Evolutionary conservation across 495 filamentous ascomycete species (phyloP).

Genomic region (Xylaria palmicola): DNA sequence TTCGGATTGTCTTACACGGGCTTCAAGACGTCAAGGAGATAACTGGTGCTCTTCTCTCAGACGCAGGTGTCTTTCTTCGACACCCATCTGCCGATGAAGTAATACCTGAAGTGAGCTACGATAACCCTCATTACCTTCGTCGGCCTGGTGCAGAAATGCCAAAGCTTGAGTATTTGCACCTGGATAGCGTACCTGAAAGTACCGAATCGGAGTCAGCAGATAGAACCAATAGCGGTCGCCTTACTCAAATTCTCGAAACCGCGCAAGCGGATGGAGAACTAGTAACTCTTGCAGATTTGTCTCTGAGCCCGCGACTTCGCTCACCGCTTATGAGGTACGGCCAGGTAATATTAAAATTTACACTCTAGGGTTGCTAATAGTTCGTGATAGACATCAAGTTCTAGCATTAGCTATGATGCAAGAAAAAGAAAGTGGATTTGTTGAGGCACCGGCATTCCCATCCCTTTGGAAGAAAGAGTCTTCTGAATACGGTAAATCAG

Average conservation of each 20-base stretch:
- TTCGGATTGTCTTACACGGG: not conserved
- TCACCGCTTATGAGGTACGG: not conserved
- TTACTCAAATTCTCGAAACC: not conserved
- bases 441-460: not conserved
- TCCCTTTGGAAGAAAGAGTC: not conserved
- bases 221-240: not conserved
- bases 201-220: not conserved
- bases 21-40: not conserved
- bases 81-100: not conserved
- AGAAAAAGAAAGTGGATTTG: not conserved
- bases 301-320: not conserved
- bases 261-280: not conserved
- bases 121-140: constrained; percentile 27
- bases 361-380: not conserved
- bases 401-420: not conserved
- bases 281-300: not conserved
- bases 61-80: not conserved
- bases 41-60: not conserved
- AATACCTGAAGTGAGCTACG: constrained; percentile 7
- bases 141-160: constrained; percentile 20
- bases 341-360: not conserved
- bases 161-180: not conserved
- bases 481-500: not conserved
- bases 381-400: not conserved
- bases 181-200: not conserved